Conservation (phyloP, 2,329 filamentous ascomycete species). For the Cephalotrichum gorgonifer region DNA sequence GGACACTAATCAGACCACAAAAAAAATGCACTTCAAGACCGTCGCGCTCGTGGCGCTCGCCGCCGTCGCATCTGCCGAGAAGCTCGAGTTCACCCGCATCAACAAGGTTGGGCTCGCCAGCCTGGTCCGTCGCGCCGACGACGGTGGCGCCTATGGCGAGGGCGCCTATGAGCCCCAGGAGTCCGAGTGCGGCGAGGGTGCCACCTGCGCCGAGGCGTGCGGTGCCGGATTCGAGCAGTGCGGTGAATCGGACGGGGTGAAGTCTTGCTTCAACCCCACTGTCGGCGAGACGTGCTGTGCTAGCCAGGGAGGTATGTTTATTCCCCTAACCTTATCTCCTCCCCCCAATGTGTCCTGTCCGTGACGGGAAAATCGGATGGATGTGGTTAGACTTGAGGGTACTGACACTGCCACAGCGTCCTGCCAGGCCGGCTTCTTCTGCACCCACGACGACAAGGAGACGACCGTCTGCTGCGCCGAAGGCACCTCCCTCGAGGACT, state of each 20-base stretch:
- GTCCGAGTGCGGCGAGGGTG: conserved; percentile 35
- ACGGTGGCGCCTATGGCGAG: conserved; percentile 21
- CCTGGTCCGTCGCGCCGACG: conserved; percentile 30
- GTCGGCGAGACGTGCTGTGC: conserved; percentile 45
- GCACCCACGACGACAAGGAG: conserved; percentile 38
- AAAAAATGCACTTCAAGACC: conserved; percentile 1
- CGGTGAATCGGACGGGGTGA: conserved; percentile 32
- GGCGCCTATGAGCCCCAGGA: conserved; percentile 37
- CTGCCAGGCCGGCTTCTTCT: conserved; percentile 52
- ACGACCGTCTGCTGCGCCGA: conserved; percentile 53
- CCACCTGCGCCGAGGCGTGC: conserved; percentile 45
- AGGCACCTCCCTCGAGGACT: conserved; percentile 39
- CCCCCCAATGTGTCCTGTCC: not conserved
- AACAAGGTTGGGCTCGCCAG: conserved; percentile 27
- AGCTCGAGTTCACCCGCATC: conserved; percentile 19
- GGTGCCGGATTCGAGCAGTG: conserved; percentile 39
- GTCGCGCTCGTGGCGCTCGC: conserved; percentile 23
- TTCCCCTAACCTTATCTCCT: not conserved
- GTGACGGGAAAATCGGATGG: no score
- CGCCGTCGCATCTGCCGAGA: conserved; percentile 17
- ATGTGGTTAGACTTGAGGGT: not conserved
- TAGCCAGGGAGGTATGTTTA: conserved; percentile 44
- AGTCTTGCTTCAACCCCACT: conserved; percentile 48
- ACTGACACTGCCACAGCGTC: conserved; percentile 32
- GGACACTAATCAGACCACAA: not conserved